A percentile compares a stretch with the other conserved stretches of the same genome.
These are phyloP conservation scores for Pestalotiopsis sp. DNA, from an alignment of 2,329 filamentous ascomycete species.

Conservation along the genomic window DNA sequence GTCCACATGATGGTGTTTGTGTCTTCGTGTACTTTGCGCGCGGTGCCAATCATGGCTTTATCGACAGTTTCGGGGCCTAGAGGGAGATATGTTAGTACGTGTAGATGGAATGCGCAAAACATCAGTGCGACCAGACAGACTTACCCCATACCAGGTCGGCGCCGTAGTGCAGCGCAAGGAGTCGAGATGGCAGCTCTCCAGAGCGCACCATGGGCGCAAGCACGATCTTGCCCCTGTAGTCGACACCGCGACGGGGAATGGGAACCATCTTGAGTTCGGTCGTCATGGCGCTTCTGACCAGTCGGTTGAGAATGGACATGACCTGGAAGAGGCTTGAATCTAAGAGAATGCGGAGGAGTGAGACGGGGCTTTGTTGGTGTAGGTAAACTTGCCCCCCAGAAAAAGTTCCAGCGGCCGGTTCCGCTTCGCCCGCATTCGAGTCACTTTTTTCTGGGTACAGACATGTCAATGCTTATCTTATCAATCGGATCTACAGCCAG, in stretches of 20 bases:
- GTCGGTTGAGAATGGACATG: conserved; percentile 15
- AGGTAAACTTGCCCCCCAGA: not conserved
- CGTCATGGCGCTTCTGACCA: conserved; percentile 58
- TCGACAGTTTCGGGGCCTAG: conserved; percentile 92
- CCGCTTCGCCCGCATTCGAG: not conserved
- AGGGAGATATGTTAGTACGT: not conserved
- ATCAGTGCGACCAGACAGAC: conserved; percentile 29
- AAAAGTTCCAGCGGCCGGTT: not conserved
- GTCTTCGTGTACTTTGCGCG: conserved; percentile 72
- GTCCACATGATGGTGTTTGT: conserved; percentile 86
- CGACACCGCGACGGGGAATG: conserved; percentile 85
- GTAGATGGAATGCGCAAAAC: not conserved
- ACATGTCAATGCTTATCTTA: not conserved
- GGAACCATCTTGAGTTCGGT: conserved; percentile 68
- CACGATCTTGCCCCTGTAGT: conserved; percentile 92
- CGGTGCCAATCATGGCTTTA: conserved; percentile 85
- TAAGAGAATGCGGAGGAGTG: not conserved
- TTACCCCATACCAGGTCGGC: conserved; percentile 95
- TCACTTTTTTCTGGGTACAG: not conserved
- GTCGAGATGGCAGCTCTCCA: conserved; percentile 89
- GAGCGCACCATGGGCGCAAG: conserved; percentile 97
- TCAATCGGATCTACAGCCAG: conserved; percentile 2
- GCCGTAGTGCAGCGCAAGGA: conserved; percentile 90
- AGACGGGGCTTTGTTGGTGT: not conserved
- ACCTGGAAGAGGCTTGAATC: conserved; percentile 14